Conservation (phyloP, 176 grass and related monocot genomes). For the Eleusine indica region DNA sequence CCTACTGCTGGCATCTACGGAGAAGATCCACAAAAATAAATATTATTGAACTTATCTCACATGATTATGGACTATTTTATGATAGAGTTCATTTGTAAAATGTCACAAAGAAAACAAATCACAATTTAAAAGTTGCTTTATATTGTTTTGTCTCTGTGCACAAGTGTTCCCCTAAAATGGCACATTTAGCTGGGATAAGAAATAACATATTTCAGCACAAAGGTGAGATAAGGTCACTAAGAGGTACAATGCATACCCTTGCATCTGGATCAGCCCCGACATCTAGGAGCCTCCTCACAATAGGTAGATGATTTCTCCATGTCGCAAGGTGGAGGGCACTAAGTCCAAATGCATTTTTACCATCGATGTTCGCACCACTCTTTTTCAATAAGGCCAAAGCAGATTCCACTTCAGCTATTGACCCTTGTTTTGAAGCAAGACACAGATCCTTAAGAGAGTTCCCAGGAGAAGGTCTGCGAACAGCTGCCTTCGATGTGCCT, state of each 20-base stretch:
- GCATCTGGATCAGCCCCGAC: slow-evolving; percentile 95
- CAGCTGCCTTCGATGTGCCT: slow-evolving; percentile 60
- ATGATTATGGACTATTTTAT: neutral
- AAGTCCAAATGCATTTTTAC: slow-evolving; percentile 94
- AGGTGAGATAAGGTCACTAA: slow-evolving; percentile 19
- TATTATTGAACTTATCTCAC: neutral
- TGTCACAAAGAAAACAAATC: neutral
- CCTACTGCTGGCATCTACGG: neutral
- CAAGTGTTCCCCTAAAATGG: neutral
- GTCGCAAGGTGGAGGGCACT: slow-evolving; percentile 93
- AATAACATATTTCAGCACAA: slow-evolving; percentile 7
- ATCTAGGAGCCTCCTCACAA: slow-evolving; percentile 72
- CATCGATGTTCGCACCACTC: slow-evolving; percentile 69
- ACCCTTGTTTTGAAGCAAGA: slow-evolving; percentile 83
- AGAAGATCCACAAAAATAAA: neutral
- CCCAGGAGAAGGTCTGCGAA: slow-evolving; percentile 63
- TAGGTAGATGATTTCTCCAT: slow-evolving; percentile 96
- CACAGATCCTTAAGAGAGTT: slow-evolving; percentile 77
- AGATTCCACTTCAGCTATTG: slow-evolving; percentile 83
- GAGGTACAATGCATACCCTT: slow-evolving; percentile 63
- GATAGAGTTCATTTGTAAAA: slow-evolving; percentile 9
- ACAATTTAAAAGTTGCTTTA: neutral
- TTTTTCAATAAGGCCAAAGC: slow-evolving; percentile 85
- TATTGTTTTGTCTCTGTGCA: neutral
- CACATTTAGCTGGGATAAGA: neutral